A percentile compares a stretch with the other conserved stretches of the same genome.
phyloP scores from a whole-genome alignment of 306 rosid species.

The Prinsepia uniflora region DNA sequence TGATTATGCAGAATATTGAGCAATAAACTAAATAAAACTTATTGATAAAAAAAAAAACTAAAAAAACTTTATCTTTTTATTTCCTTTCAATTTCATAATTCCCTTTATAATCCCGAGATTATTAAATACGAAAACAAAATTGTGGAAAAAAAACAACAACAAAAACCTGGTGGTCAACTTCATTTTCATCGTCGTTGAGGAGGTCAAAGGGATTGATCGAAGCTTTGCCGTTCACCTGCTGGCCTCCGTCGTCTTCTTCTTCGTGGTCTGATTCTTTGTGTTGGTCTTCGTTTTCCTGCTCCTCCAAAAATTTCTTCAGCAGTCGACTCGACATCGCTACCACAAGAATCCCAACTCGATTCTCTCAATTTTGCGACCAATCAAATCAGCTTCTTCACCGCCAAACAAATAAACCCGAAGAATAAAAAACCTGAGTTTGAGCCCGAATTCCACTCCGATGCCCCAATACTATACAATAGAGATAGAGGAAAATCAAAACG shows the following conservation, averaged over 20 bases:
- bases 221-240: constrained; percentile 33
- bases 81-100: not conserved
- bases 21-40: not conserved
- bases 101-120: not conserved
- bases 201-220: constrained; percentile 77
- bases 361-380: not conserved
- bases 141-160: not conserved
- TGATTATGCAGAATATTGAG: not conserved
- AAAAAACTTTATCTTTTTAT: not conserved
- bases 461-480: not conserved
- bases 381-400: not conserved
- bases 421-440: not conserved
- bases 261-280: constrained; percentile 21
- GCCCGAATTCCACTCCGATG: not conserved
- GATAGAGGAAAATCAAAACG: not conserved
- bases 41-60: not conserved
- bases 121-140: not conserved
- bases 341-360: not conserved
- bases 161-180: constrained; percentile 49
- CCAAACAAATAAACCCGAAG: constrained; percentile 14
- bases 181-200: constrained; percentile 43
- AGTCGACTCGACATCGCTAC: constrained; percentile 66
- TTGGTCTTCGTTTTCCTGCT: constrained; percentile 40
- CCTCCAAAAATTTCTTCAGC: constrained; percentile 63
- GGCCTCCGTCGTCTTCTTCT: constrained; percentile 30